Evolutionary conservation across 192 early-diverging fungal species (phyloP).

Genomic region (Backusella australiensis): DNA sequence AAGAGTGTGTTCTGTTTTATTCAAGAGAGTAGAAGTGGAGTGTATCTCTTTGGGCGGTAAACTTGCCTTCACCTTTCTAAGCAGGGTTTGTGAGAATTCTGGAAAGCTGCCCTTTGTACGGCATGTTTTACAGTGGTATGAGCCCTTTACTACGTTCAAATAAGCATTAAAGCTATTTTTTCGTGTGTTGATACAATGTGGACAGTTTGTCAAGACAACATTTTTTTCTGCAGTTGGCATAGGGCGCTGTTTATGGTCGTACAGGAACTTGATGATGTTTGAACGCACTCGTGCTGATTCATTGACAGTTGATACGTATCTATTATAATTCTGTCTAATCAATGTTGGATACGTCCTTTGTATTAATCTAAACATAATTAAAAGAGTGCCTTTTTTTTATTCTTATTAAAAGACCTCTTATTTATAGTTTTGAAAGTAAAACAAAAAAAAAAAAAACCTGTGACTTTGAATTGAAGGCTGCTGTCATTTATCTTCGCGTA

Average conservation of each 20-base stretch:
- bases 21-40: slow-evolving; percentile 34
- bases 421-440: neutral
- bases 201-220: slow-evolving; percentile 27
- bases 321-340: neutral
- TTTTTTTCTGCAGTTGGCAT: slow-evolving; percentile 16
- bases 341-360: neutral
- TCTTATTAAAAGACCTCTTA: neutral
- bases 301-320: neutral
- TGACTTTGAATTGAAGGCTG: neutral
- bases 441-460: neutral
- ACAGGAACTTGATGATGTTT: slow-evolving; percentile 30
- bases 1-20: slow-evolving; percentile 26
- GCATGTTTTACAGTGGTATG: slow-evolving; percentile 58
- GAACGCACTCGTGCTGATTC: neutral
- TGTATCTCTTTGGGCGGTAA: slow-evolving; percentile 28
- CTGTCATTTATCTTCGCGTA: too few relatives aligned
- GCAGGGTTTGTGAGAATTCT: slow-evolving; percentile 44
- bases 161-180: slow-evolving; percentile 47
- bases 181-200: slow-evolving; percentile 33
- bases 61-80: slow-evolving; percentile 35
- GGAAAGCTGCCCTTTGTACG: slow-evolving; percentile 54
- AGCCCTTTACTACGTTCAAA: slow-evolving; percentile 47
- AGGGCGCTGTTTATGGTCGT: slow-evolving; percentile 31
- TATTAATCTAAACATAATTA: neutral
- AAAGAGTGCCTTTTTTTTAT: neutral